Evolutionary conservation across 2,329 filamentous ascomycete species (phyloP), one percentile per base, ranked within the genome.

Genomic region (Colletotrichum cuscutae): DNA sequence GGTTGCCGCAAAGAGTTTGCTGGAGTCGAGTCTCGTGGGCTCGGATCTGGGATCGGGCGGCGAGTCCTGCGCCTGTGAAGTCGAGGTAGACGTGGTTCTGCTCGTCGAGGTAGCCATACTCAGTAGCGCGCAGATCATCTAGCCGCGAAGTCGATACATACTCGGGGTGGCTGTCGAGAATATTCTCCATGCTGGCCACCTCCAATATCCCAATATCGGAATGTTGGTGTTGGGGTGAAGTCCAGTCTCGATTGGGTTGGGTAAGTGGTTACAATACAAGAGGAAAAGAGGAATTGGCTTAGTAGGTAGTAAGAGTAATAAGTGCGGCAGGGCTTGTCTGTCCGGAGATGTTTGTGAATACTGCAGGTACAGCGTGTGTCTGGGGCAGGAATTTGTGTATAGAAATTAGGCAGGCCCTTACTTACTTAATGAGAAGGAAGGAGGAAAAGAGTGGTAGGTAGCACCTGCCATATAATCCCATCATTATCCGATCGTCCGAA

Each of bases 1-100:
- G 83, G 76, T 85, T 85, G 68, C 83, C 83, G 28, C 80, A 82
- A 24, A 83, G 71, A 2, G 73, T 75, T n/a, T 63, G 59, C 9
- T 76, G 65, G 4, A 83, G 75, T 0, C 82, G 81, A 24, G 74
- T 69, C 8, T 77, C 74, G 64, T 84, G 82, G 1, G 80, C 79
- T 3, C 66, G 72, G 59, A 79, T 72, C 74, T 85, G 83, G 1
- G 78, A 64, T 1, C 76, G 76, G 3, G 82, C 78, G 0, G 81
- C 78, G 2, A 85, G 79, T 0, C 83, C 80, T 0, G 82, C 76
- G 13, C 83, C 83, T 1, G 83, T 82, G 74, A 84, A 85, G 77
- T 85, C 83, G 4, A 85, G 78, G 62, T 85, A 85, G 3, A 82
- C 75, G 52, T 85, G 83, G 53, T 77, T 66, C 42, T 84, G 78